Evolutionary conservation across 2,329 filamentous ascomycete species (phyloP), one percentile per base, ranked within the genome.

Genomic region (Colletotrichum viniferum): DNA sequence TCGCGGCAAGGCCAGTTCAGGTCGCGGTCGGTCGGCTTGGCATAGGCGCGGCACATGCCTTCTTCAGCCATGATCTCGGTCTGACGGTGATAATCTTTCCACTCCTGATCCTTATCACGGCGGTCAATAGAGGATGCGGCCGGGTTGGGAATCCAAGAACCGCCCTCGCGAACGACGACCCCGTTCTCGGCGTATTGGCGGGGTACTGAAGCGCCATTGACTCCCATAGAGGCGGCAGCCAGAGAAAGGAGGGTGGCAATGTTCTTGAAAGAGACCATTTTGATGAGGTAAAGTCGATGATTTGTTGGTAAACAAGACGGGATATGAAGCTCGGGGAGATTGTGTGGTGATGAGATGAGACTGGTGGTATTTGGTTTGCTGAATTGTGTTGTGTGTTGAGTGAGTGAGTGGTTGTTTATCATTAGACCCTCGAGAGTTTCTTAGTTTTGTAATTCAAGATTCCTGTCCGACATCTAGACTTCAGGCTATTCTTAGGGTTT

Each of bases 141-240:
- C 12, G 65, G 65, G 21, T 38, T 76, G 9, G 60, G 72, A 13
- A 74, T 38, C 64, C 71, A 74, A 26, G 72, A 52, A 28, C 60
- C 52, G 7, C 66, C 72, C 14, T 24, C 36, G 5, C 32, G 60
- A 18, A 58, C n/a, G 21, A 62, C 21, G 12, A 28, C 61, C 2
- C 52, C 52, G 16, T 68, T 60, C 32, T 69, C 65, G 30, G n/a
- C 65, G 24, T 43, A 69, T 26, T 58, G 65, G 21, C 65, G 65
- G 10, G 52, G 52, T 4, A 69, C 65, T 38, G 52, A 69, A 6
- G 30, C 52, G 16, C 43, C 48, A 24, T 55, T 60, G 8, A 30
- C 65, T 8, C 24, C 52, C 4, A 43, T 32, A 7, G 30, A 68
- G 65, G 21, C 14, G 16, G 18, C 24, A 14, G 52, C 30, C n/a